A percentile compares a stretch with the other conserved stretches of the same genome.
These are phyloP conservation scores for Podospora conica DNA, from an alignment of 495 filamentous ascomycete species.

Conservation along the genomic window DNA sequence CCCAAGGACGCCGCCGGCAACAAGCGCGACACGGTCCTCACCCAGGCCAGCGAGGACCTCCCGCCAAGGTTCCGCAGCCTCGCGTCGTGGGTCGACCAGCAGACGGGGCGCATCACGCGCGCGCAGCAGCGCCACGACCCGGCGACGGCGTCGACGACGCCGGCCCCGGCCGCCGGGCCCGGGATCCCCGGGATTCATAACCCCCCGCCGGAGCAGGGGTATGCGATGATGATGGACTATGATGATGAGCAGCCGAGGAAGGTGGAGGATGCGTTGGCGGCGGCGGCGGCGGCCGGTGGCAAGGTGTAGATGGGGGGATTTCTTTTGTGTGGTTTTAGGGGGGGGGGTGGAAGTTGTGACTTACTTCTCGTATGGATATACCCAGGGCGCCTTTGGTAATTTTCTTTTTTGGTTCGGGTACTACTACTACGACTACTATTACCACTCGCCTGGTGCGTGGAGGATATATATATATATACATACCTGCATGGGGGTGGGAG, in stretches of 20 bases:
- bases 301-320: neutral
- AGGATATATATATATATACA: neutral
- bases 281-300: neutral
- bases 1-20: neutral
- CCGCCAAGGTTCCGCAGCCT: constrained; percentile 52
- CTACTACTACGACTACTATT: neutral
- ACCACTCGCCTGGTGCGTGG: neutral
- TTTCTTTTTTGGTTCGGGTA: no score
- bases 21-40: constrained; percentile 42
- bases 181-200: constrained; percentile 29
- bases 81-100: constrained; percentile 57
- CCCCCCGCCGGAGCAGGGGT: constrained; percentile 29
- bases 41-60: constrained; percentile 40
- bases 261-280: constrained; percentile 17
- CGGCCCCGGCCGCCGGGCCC: constrained; percentile 17
- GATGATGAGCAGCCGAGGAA: constrained; percentile 26
- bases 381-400: neutral
- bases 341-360: neutral
- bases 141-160: constrained; percentile 22
- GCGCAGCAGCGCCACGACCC: constrained; percentile 26
- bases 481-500: neutral
- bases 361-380: neutral
- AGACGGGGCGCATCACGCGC: constrained; percentile 38
- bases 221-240: constrained; percentile 32
- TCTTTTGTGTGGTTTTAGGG: neutral